Evolutionary conservation across 768 basidiomycete genomes (phyloP).

Genomic region (Fistulinella prunicolor): DNA sequence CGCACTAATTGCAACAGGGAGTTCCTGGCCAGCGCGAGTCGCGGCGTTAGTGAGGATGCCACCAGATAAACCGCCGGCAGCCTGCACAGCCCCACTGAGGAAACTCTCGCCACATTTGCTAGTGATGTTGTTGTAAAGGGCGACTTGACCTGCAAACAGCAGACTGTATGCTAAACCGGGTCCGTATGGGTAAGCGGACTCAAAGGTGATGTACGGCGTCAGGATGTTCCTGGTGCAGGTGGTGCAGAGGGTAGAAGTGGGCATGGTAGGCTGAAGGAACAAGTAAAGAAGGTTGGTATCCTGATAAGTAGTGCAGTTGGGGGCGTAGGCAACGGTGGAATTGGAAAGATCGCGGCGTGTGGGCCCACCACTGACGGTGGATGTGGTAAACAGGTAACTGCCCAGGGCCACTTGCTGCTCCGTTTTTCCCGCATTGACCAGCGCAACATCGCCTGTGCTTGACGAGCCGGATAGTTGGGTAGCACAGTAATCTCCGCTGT

Average conservation of each 20-base stretch:
- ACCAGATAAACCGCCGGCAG: slow-evolving; percentile 56
- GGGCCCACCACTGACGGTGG: slow-evolving; percentile 18
- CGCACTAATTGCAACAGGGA: slow-evolving; percentile 29
- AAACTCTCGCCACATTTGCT: slow-evolving; percentile 69
- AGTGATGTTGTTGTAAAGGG: slow-evolving; percentile 61
- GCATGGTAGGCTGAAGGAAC: slow-evolving; percentile 56
- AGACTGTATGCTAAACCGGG: slow-evolving; percentile 65
- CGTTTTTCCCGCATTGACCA: slow-evolving; percentile 9
- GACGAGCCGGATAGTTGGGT: slow-evolving; percentile 40
- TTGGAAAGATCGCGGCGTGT: slow-evolving; percentile 27
- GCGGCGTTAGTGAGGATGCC: slow-evolving; percentile 35
- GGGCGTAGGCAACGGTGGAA: slow-evolving; percentile 34
- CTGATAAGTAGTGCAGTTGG: slow-evolving; percentile 54
- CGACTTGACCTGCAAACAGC: slow-evolving; percentile 62
- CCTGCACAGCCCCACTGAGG: slow-evolving; percentile 63
- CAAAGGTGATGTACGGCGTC: slow-evolving; percentile 72
- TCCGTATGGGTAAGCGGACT: slow-evolving; percentile 68
- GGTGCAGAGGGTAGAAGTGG: slow-evolving; percentile 64
- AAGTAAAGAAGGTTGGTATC: slow-evolving; percentile 76
- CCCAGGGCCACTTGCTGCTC: slow-evolving; percentile 13
- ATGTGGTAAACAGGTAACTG: slow-evolving; percentile 24
- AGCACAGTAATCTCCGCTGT: slow-evolving; percentile 67
- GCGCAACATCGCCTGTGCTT: slow-evolving; percentile 13
- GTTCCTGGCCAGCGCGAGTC: slow-evolving; percentile 23
- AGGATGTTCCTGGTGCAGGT: slow-evolving; percentile 79